Conservation (phyloP, 768 basidiomycete genomes). For the Trametes cinnabarina region DNA sequence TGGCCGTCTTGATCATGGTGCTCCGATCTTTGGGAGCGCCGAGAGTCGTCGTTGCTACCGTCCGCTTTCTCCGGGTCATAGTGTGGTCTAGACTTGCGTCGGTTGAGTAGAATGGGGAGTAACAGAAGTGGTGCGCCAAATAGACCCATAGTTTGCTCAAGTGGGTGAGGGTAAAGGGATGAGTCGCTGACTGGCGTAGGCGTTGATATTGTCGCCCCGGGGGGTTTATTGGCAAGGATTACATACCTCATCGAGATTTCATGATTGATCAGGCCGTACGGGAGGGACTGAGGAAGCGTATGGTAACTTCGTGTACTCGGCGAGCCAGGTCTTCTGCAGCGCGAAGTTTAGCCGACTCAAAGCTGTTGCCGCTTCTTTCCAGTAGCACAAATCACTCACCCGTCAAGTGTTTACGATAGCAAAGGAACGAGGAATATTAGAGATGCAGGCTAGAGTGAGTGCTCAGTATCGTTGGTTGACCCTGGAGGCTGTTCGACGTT, state of each 20-base stretch:
- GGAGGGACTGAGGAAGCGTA: not conserved
- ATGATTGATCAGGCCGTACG: not conserved
- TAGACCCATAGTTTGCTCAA: not conserved
- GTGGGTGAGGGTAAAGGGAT: not conserved
- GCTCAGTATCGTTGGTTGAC: too few relatives aligned
- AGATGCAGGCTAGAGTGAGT: too few relatives aligned
- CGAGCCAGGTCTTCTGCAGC: too few relatives aligned
- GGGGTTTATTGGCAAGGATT: not conserved
- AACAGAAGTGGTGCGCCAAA: not conserved
- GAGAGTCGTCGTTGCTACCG: not conserved
- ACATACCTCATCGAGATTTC: not conserved
- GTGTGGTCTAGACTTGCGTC: not conserved
- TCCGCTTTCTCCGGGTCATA: not conserved
- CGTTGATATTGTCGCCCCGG: not conserved
- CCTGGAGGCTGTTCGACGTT: too few relatives aligned
- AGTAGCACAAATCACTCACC: not conserved
- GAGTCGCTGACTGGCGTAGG: not conserved
- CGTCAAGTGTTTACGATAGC: too few relatives aligned
- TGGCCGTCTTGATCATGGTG: not conserved
- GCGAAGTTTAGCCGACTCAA: too few relatives aligned
- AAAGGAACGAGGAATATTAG: too few relatives aligned
- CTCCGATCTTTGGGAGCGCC: not conserved
- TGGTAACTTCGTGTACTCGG: too few relatives aligned
- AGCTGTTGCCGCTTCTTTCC: not conserved
- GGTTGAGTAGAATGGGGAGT: not conserved